Conservation (phyloP, 2,329 filamentous ascomycete genomes). For the Ophiostoma fasciatum region DNA sequence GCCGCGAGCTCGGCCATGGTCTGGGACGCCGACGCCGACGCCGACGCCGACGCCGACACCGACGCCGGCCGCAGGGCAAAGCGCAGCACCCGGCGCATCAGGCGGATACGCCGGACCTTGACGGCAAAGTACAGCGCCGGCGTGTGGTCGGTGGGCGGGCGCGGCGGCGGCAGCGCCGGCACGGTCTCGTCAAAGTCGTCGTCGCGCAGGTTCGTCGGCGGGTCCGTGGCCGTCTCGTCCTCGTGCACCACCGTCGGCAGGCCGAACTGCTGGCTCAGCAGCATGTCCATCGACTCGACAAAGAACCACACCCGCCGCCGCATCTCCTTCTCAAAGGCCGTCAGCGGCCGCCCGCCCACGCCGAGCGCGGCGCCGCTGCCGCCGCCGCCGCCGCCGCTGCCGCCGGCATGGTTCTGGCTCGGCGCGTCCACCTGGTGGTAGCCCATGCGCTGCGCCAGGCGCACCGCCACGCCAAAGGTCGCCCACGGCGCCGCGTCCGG, state of each 20-base stretch:
- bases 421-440: conserved; percentile 27
- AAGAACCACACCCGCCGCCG: conserved; percentile 34
- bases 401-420: no score
- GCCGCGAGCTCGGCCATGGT: conserved; percentile 3
- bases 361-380: no score
- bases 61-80: no score
- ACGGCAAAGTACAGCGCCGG: conserved; percentile 36
- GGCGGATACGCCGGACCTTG: conserved; percentile 23
- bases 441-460: conserved; percentile 35
- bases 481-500: conserved; percentile 31
- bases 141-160: conserved; percentile 43
- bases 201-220: conserved; percentile 49
- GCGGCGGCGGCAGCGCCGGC: conserved; percentile 36
- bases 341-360: conserved; percentile 14
- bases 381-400: background rate
- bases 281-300: conserved; percentile 31
- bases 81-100: conserved; percentile 30
- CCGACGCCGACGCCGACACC: conserved; percentile 9
- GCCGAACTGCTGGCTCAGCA: conserved; percentile 35
- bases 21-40: background rate
- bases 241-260: conserved; percentile 28
- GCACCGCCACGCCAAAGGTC: conserved; percentile 29
- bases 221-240: conserved; percentile 45
- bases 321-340: conserved; percentile 36
- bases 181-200: conserved; percentile 47